Conservation (phyloP, 2,329 filamentous ascomycete species). For the Venturia carpophila region DNA sequence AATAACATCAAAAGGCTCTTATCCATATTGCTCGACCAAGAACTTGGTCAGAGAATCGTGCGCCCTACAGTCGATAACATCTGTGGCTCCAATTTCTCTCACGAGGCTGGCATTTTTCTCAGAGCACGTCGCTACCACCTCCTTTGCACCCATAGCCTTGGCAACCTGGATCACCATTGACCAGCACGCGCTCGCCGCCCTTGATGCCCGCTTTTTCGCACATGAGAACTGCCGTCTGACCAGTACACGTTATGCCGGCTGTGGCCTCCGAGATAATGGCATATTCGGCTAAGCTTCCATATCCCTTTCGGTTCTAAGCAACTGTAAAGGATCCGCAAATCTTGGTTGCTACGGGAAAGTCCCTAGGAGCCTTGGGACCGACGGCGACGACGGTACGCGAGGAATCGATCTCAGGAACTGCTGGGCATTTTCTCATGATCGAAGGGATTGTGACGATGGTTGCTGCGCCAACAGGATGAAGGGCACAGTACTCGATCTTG, state of each 20-base stretch:
- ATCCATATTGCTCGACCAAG: slow-evolving; percentile 29
- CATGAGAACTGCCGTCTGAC: slow-evolving; percentile 34
- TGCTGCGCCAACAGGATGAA: slow-evolving; percentile 37
- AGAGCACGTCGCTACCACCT: slow-evolving; percentile 42
- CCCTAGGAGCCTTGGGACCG: not conserved
- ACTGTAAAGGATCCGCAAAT: slow-evolving; percentile 28
- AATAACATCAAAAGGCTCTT: slow-evolving; percentile 36
- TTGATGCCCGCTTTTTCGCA: slow-evolving; percentile 30
- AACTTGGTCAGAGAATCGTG: slow-evolving; percentile 31
- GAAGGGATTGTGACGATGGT: slow-evolving; percentile 36
- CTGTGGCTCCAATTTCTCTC: slow-evolving; percentile 38
- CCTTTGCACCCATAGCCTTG: slow-evolving; percentile 30
- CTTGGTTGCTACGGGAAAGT: slow-evolving; percentile 28
- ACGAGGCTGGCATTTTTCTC: slow-evolving; percentile 38
- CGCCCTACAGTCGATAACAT: slow-evolving; percentile 30
- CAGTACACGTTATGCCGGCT: slow-evolving; percentile 33
- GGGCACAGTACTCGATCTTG: slow-evolving; percentile 31
- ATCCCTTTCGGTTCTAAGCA: slow-evolving; percentile 26
- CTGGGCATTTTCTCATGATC: slow-evolving; percentile 28
- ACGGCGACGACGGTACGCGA: slow-evolving; percentile 31
- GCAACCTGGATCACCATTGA: slow-evolving; percentile 43
- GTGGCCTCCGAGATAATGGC: slow-evolving; percentile 29
- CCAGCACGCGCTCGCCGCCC: slow-evolving; percentile 35
- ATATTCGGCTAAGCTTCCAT: slow-evolving; percentile 37
- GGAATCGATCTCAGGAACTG: slow-evolving; percentile 39